These are phyloP conservation scores for Backusella macrospora DNA, from an alignment of 192 early-diverging fungal species.

Conservation along the genomic window DNA sequence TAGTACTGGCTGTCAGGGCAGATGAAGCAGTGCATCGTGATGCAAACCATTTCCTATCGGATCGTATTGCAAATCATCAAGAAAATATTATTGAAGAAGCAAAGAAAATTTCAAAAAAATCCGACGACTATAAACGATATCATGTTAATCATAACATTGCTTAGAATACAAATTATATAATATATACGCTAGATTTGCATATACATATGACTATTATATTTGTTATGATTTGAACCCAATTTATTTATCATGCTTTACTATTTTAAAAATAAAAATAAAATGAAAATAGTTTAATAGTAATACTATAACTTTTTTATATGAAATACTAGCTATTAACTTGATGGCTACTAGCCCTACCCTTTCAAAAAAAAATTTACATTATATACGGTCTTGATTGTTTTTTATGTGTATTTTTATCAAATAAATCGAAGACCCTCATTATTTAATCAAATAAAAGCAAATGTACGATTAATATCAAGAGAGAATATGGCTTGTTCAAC, in stretches of 20 bases:
- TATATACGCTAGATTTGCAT: neutral
- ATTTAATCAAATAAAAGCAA: no score
- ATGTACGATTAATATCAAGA: no score
- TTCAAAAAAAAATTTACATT: no score
- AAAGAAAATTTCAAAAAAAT: neutral
- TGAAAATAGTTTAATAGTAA: no score
- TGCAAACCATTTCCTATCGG: constrained; percentile 87
- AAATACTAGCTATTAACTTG: no score
- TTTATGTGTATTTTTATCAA: no score
- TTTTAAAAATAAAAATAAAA: no score
- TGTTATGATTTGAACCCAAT: neutral
- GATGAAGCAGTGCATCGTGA: constrained; percentile 91
- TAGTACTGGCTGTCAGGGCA: constrained; percentile 84
- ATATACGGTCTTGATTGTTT: no score
- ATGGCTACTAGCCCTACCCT: no score
- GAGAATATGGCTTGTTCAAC: no score
- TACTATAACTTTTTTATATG: no score
- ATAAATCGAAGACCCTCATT: no score
- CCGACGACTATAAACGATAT: neutral
- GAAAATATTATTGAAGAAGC: constrained; percentile 53
- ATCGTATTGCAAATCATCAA: constrained; percentile 54
- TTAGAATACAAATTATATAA: neutral
- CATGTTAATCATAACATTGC: neutral
- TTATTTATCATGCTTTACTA: neutral
- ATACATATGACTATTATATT: neutral